Conservation (phyloP, 1,284 basidiomycete species). For the Moesziomyces globuligerus region DNA sequence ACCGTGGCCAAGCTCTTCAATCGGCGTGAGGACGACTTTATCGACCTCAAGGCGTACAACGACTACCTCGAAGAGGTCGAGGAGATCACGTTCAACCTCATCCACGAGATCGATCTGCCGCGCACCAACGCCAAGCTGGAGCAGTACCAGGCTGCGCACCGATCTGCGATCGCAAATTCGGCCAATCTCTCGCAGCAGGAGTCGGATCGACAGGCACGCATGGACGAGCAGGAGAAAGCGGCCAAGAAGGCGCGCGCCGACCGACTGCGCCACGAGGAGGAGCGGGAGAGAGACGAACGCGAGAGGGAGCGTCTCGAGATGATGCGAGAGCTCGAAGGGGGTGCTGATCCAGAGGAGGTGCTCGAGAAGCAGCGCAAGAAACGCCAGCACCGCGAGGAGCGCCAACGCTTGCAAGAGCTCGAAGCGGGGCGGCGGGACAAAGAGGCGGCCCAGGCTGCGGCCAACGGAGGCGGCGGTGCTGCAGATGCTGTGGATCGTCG, state of each 20-base stretch:
- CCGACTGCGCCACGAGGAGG: slow-evolving; percentile 53
- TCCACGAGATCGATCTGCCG: slow-evolving; percentile 86
- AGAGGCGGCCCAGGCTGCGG: slow-evolving; percentile 24
- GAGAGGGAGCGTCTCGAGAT: slow-evolving; percentile 58
- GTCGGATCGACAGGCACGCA: slow-evolving; percentile 44
- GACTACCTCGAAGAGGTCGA: slow-evolving; percentile 97
- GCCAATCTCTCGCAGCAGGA: slow-evolving; percentile 54
- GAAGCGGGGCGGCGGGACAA: slow-evolving; percentile 33
- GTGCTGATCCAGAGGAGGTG: slow-evolving; percentile 53
- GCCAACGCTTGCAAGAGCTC: slow-evolving; percentile 27
- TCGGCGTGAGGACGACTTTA: slow-evolving; percentile 89
- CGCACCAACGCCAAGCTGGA: slow-evolving; percentile 85
- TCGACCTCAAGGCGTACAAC: slow-evolving; percentile 83
- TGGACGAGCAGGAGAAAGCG: slow-evolving; percentile 50
- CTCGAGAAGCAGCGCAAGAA: slow-evolving; percentile 46
- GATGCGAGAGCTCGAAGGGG: slow-evolving; percentile 56
- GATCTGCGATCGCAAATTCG: slow-evolving; percentile 48
- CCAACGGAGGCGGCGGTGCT: slow-evolving; percentile 8
- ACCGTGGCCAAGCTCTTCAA: slow-evolving; percentile 86
- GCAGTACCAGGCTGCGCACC: slow-evolving; percentile 74
- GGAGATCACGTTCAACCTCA: slow-evolving; percentile 95
- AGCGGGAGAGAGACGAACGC: slow-evolving; percentile 47
- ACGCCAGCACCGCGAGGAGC: slow-evolving; percentile 47
- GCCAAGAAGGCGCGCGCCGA: slow-evolving; percentile 53
- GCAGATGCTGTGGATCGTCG: slow-evolving; percentile 18